Evolutionary conservation across 2,329 filamentous ascomycete genomes (phyloP).

Genomic region (Diaporthe ilicicola): DNA sequence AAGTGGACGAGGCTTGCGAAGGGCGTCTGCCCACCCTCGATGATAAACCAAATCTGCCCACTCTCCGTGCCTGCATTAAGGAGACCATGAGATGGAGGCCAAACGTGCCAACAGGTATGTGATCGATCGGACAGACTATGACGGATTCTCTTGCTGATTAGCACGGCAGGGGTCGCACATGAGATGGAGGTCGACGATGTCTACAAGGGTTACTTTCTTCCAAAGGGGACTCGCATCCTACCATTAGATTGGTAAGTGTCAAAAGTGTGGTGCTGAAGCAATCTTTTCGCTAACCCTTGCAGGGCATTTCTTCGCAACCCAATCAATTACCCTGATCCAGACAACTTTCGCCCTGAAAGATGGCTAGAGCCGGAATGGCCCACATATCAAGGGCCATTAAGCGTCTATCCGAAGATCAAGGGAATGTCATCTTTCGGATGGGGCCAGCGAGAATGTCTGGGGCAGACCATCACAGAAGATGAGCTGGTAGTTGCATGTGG

Average conservation of each 20-base stretch:
- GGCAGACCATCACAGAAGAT: neutral
- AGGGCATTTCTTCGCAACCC: constrained; percentile 5
- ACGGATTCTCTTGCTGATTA: neutral
- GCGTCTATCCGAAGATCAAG: neutral
- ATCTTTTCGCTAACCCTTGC: neutral
- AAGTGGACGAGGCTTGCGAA: neutral
- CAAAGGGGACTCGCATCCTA: neutral
- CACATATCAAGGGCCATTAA: neutral
- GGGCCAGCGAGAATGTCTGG: neutral
- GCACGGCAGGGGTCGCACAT: neutral
- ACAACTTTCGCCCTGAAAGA: neutral
- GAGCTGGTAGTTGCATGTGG: constrained; percentile 2
- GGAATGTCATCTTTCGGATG: neutral
- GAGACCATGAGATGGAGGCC: constrained; percentile 13
- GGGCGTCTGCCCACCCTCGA: neutral
- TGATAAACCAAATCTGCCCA: neutral
- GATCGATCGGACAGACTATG: neutral
- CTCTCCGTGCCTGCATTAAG: neutral
- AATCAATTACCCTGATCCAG: neutral
- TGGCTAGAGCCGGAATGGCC: neutral
- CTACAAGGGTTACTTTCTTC: neutral
- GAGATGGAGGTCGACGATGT: constrained; percentile 4
- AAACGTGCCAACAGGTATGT: neutral
- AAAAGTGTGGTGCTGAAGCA: too few relatives aligned
- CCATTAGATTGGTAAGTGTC: neutral